A percentile compares a stretch with the other conserved stretches of the same genome.
phyloP scores from a whole-genome alignment of 805 yeast genomes.

The Hanseniaspora lindneri region DNA sequence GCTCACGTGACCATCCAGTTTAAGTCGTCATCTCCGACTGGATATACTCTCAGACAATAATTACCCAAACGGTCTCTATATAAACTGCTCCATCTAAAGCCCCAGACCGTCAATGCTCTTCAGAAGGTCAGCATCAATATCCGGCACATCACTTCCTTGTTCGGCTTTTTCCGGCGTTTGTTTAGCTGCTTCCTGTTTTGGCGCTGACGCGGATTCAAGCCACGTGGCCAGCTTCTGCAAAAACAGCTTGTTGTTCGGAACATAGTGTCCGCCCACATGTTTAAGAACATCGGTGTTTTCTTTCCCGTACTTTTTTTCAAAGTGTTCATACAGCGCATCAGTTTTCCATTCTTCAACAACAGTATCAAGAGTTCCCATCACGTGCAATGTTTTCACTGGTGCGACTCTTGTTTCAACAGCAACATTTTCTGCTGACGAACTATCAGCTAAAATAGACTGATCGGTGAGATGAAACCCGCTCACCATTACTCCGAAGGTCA shows the following conservation, averaged over 20 bases:
- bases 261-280: constrained; percentile 95
- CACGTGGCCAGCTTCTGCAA: constrained; percentile 29
- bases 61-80: too few relatives aligned
- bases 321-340: constrained; percentile 42
- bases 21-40: too few relatives aligned
- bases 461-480: constrained; percentile 43
- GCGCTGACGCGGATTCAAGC: constrained; percentile 21
- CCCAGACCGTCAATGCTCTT: too few relatives aligned
- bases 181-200: neutral
- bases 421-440: constrained; percentile 15
- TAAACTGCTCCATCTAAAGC: too few relatives aligned
- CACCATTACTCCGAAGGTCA: constrained; percentile 64
- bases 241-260: constrained; percentile 64
- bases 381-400: constrained; percentile 45
- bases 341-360: constrained; percentile 67
- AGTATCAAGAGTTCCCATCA: constrained; percentile 79
- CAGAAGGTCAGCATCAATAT: too few relatives aligned
- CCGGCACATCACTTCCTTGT: constrained; percentile 6
- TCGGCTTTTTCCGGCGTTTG: neutral
- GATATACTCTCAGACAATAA: too few relatives aligned
- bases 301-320: constrained; percentile 26
- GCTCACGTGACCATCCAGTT: too few relatives aligned
- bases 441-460: constrained; percentile 19
- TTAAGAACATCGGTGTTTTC: constrained; percentile 38
- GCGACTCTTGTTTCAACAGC: constrained; percentile 21